Base-by-base conservation (phyloP, 257 asterid species). In the Cruciata laevipes region DNA sequence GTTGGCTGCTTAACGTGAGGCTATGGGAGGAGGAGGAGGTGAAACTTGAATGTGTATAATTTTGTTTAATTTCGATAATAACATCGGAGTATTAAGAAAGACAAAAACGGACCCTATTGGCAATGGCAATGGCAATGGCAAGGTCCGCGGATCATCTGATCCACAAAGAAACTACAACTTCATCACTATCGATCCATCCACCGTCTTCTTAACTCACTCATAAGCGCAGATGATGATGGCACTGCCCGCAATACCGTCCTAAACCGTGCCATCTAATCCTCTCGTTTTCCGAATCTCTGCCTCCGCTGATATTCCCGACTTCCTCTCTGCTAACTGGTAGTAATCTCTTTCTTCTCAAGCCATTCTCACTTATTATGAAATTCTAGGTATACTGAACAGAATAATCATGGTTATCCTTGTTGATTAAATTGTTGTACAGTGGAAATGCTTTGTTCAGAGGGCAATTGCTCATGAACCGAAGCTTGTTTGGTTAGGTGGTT, bases 271-370 rank as follows among this genome's bases (percentile, higher is more conserved):
- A 52, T 69, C 73, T 65, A 89, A 75, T 4, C 20, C 44, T 32
- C 47, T 7, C 6, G 47, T 61, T 31, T 17, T 27, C 32, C 66
- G 66, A 25, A 67, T 81, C 66, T 76, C 84, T 79, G 90, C 96
- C 67, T 92, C 96, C 14, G 79, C 95, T 62, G 93, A 86, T 40
- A 87, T 89, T 25, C 98, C 97, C 3, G 98, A 92, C 62, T 92
- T 74, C 77, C 86, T 89, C 77, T 84, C 96, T 70, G 80, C 89
- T 38, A 89, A 92, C 66, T 92, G 97, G 97, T 90, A 27, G 68
- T 69, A 82, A 6, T 20, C 69, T 66, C 57, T 30, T 6, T 56
- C 7, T 31, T 55, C 70, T 32, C 72, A 61, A 40, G 60, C 24
- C n/a, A 53, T 53, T 18, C 8, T 51, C 21, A 1, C 18, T 32